phyloP scores from a whole-genome alignment of 495 filamentous ascomycete species.

The Talaromyces thailandensis region DNA sequence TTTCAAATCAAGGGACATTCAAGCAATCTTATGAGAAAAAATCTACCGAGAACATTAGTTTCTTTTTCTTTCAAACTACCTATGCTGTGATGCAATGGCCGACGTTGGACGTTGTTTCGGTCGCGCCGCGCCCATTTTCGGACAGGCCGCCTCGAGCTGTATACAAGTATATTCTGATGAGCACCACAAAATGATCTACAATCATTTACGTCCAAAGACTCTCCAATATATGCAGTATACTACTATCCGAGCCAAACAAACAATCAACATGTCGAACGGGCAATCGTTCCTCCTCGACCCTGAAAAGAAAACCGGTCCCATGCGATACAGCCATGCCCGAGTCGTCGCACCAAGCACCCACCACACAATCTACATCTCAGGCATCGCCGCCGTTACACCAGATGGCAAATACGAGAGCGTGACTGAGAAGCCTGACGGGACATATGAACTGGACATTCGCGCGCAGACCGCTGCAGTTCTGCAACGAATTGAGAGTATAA shows the following conservation, averaged over 20 bases:
- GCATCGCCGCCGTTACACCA: constrained; percentile 15
- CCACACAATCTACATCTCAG: constrained; percentile 25
- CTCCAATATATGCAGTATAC: too few relatives aligned
- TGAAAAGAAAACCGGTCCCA: constrained; percentile 14
- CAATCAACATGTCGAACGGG: constrained; percentile 21
- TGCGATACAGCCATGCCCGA: constrained; percentile 22
- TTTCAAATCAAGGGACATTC: neutral
- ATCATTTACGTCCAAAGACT: neutral
- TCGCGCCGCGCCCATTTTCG: neutral
- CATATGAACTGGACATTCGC: constrained; percentile 18
- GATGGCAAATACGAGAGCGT: constrained; percentile 19
- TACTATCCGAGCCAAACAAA: neutral
- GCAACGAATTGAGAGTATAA: constrained; percentile 22
- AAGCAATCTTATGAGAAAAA: neutral
- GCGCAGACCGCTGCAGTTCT: constrained; percentile 26
- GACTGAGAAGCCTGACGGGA: constrained; percentile 21
- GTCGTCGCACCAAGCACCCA: constrained; percentile 19
- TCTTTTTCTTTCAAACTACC: neutral
- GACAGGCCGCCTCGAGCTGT: neutral
- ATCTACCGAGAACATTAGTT: neutral
- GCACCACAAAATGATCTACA: neutral
- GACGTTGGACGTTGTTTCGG: neutral
- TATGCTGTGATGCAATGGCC: neutral
- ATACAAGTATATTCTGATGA: neutral
- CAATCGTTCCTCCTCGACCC: constrained; percentile 26